Evolutionary conservation across 352 stramenopile genomes (phyloP), one percentile per base, ranked within the genome.

Genomic region (Thalassiosira mediterranea): DNA sequence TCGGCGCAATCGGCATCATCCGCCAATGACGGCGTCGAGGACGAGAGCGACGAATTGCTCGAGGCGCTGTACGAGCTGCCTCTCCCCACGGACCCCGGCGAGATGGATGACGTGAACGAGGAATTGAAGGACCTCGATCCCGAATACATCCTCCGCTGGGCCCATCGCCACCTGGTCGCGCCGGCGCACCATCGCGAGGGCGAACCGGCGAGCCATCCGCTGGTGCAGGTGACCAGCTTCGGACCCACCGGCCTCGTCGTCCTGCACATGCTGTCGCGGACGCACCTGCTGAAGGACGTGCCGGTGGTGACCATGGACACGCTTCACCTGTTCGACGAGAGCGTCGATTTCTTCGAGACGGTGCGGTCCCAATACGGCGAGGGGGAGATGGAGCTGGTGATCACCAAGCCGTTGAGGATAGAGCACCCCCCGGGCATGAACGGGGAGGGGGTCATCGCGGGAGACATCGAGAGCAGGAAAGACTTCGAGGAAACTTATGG

Each of bases 231-330:
- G 1, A 86, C 72, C 11, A 83, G 65, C 49, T 80, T 82, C 52
- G 67, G 77, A 11, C 61, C 71, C 19, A 72, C 72, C 0, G 72
- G 72, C 23, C 25, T 86, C 10, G 72, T 86, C 11, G 65, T 86
- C 44, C 52, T 83, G 0, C 54, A 83, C 42, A 13, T 54, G 0
- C 23, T 86, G 19, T 65, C 64, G 1, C 40, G 69, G 42, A 29
- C 64, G 31, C 17, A 71, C 38, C 34, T 74, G 23, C 26, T 76
- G 2, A 23, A 38, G 4, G 42, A 62, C 13, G 59, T 86, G 8
- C 67, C 77, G n/a, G 53, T 79, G 2, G 51, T 83, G 38, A 82
- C 77, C 11, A 68, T 86, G 48, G 72, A 83, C 59, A 86, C 72
- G 0, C 29, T 83, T 4, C 77, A 86, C 57, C 57, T 86, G 3